Base-by-base conservation (phyloP, 495 filamentous ascomycete species). In the Extremus antarcticus region DNA sequence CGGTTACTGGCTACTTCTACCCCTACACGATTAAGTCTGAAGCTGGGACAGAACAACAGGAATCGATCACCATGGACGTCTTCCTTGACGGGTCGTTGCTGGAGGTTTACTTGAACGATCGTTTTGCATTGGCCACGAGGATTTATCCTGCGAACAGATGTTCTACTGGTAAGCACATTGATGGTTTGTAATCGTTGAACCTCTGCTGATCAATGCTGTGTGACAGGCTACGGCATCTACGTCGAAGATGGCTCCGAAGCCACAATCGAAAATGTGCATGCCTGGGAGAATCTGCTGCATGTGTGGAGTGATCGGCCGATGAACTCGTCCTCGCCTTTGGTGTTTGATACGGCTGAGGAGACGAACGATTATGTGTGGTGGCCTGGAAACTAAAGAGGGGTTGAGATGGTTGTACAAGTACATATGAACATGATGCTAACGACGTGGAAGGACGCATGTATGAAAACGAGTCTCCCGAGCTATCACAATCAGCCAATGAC, bases 351-450 rank as follows among this genome's bases (percentile, higher is more conserved):
- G 19, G 56, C 65, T 10, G 67, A 55, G 13, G 56, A 70, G 54
- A 71, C 68, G 35, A 55, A 65, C 41, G 69, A 71, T 53, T 69
- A 70, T 52, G 67, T 62, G 3, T 71, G 68, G 66, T 71, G 68
- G 66, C 0, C 59, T 13, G 68, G 68, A 7, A 65, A 68, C 40
- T 70, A 24, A 56, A 19, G 10, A 39, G 35, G 9, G 35, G 35
- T 39, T n/a, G n/a, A n/a, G n/a, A n/a, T n/a, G n/a, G n/a, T n/a
- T n/a, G n/a, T n/a, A n/a, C n/a, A n/a, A n/a, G n/a, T n/a, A n/a
- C n/a, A n/a, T n/a, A n/a, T n/a, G n/a, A n/a, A n/a, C n/a, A n/a
- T n/a, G n/a, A n/a, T n/a, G n/a, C n/a, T n/a, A n/a, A n/a, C n/a
- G n/a, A n/a, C n/a, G n/a, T n/a, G n/a, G n/a, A n/a, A n/a, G n/a